Evolutionary conservation across 345 rosid genomes (phyloP).

Genomic region (Gossypium stocksii): DNA sequence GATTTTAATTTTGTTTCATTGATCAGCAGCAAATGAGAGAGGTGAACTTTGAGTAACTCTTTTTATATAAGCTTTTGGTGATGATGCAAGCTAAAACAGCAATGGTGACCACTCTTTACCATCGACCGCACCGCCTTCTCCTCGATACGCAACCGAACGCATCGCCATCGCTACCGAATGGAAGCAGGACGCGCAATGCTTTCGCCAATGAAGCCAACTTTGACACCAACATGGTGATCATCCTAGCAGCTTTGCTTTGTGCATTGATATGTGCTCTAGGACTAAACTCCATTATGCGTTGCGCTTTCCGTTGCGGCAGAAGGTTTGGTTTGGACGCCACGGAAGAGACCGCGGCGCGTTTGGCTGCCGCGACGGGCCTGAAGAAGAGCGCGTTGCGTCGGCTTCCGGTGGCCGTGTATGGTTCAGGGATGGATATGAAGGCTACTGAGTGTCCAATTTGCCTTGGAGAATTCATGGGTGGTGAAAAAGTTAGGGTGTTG

Average conservation of each 20-base stretch:
- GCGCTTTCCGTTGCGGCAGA: slow-evolving; percentile 56
- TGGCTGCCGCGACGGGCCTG: slow-evolving; percentile 40
- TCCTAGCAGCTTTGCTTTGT: slow-evolving; percentile 62
- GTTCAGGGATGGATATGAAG: slow-evolving; percentile 38
- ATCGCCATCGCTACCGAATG: slow-evolving; percentile 22
- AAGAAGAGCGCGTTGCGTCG: slow-evolving; percentile 52
- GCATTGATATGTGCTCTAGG: slow-evolving; percentile 62
- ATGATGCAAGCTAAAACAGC: neutral
- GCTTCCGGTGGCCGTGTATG: slow-evolving; percentile 54
- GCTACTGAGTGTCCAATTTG: slow-evolving; percentile 70
- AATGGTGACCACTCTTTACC: slow-evolving; percentile 20
- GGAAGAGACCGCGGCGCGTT: slow-evolving; percentile 28
- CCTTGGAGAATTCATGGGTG: slow-evolving; percentile 61
- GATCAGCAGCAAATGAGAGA: slow-evolving; percentile 4
- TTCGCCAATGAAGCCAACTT: slow-evolving; percentile 44
- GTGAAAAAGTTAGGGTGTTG: slow-evolving; percentile 64
- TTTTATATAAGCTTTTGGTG: slow-evolving; percentile 1
- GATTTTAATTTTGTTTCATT: no score
- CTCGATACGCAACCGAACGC: slow-evolving; percentile 26
- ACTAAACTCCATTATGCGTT: slow-evolving; percentile 54
- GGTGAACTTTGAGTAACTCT: slow-evolving; percentile 39
- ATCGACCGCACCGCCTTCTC: slow-evolving; percentile 42
- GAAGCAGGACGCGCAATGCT: slow-evolving; percentile 20
- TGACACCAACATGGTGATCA: slow-evolving; percentile 77
- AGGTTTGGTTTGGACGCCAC: slow-evolving; percentile 36